Percentiles rank a stretch among this genome's conserved stretches.
These are phyloP conservation scores for Adiantum capillusveneris DNA, from an alignment of 75 land plant species.

Conservation along the genomic window DNA sequence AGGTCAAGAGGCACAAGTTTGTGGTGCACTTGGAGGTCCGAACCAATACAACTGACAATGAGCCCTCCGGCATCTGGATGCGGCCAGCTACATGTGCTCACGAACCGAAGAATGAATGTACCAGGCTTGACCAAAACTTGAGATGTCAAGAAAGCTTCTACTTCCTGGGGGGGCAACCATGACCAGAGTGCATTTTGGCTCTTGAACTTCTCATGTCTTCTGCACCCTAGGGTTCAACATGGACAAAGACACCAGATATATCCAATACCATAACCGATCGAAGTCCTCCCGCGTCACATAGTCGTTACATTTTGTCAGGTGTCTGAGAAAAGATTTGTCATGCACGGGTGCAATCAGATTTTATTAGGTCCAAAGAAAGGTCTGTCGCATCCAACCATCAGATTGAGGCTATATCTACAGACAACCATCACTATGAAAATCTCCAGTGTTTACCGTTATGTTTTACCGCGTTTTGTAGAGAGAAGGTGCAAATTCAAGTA, in stretches of 20 bases:
- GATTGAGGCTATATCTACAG: too few species aligned
- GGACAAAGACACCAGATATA: constrained; percentile 73
- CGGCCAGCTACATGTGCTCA: constrained; percentile 86
- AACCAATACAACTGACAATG: constrained; percentile 69
- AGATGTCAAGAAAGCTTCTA: constrained; percentile 56
- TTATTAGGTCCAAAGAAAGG: too few species aligned
- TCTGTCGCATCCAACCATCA: too few species aligned
- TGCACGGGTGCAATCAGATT: too few species aligned
- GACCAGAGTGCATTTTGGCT: constrained; percentile 85
- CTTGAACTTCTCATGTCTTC: constrained; percentile 48
- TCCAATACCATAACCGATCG: constrained; percentile 81
- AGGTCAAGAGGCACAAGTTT: constrained; percentile 53
- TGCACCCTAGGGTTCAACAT: constrained; percentile 48
- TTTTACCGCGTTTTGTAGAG: too few species aligned
- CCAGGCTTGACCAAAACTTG: constrained; percentile 45
- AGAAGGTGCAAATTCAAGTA: too few species aligned
- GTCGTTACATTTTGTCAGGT: constrained; percentile 55
- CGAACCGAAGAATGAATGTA: constrained; percentile 66
- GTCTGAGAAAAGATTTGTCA: constrained; percentile 62
- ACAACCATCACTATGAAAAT: too few species aligned
- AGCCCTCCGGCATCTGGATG: constrained; percentile 94
- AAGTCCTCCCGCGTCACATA: constrained; percentile 50
- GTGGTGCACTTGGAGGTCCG: constrained; percentile 51
- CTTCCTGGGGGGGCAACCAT: constrained; percentile 78
- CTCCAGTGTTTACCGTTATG: too few species aligned